A percentile compares a stretch with the other conserved stretches of the same genome.
Evolutionary conservation across 768 basidiomycete genomes (phyloP).

Genomic region (Amanita exitialis): DNA sequence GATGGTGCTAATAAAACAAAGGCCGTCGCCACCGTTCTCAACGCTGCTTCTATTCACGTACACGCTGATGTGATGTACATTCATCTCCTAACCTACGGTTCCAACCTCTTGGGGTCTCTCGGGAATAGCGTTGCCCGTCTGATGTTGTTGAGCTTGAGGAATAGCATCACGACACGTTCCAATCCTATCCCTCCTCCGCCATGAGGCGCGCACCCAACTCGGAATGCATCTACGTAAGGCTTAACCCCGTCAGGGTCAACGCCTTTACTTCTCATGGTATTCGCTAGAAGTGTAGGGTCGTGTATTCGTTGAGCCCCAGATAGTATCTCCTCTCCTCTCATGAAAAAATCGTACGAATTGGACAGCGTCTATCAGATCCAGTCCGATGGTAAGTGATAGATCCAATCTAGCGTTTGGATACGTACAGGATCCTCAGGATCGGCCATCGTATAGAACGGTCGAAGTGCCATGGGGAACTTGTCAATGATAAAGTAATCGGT

Average conservation of each 20-base stretch:
- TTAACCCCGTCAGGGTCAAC: conserved; percentile 91
- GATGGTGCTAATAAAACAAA: background rate
- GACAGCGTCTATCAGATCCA: conserved; percentile 56
- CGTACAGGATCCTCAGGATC: conserved; percentile 83
- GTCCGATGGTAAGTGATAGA: conserved; percentile 1
- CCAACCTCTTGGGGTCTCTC: conserved; percentile 90
- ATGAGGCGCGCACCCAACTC: conserved; percentile 90
- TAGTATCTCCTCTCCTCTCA: conserved; percentile 98
- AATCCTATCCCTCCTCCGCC: conserved; percentile 95
- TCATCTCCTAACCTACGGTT: conserved; percentile 52
- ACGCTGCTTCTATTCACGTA: conserved; percentile 11
- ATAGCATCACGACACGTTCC: conserved; percentile 95
- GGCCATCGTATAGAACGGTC: conserved; percentile 99
- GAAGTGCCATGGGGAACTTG: conserved; percentile 93
- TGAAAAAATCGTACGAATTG: conserved; percentile 99
- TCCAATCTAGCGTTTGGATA: conserved; percentile 6
- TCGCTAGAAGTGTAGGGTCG: conserved; percentile 69
- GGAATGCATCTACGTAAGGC: conserved; percentile 89
- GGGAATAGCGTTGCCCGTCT: conserved; percentile 91
- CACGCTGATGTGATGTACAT: conserved; percentile 1
- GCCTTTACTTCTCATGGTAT: conserved; percentile 81
- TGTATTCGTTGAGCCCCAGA: conserved; percentile 98
- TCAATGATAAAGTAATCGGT: conserved; percentile 99
- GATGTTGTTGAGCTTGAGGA: conserved; percentile 95
- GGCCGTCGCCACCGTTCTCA: background rate